Base-by-base conservation (phyloP, 2,329 filamentous ascomycete species). In the Xylaria sp. region DNA sequence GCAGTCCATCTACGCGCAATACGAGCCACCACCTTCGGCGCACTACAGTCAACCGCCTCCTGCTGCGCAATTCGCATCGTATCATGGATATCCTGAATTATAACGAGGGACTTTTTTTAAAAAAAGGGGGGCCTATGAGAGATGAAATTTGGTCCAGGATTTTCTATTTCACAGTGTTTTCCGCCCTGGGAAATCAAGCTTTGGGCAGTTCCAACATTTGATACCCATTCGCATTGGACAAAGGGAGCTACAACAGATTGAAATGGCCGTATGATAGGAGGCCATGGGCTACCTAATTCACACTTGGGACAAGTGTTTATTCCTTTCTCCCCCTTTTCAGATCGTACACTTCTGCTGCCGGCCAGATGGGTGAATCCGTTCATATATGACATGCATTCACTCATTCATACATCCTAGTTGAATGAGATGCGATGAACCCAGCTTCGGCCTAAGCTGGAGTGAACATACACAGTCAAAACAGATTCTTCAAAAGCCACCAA, bases 31-130 rank as follows among this genome's bases (percentile, higher is more conserved):
- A n/a, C 66, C 66, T 2, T 67, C 69, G 2, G 55, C 63, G n/a
- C 69, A 70, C 13, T 42, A 42, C 11, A 42, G 37, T 13, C 37
- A 4, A 16, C 67, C 69, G 6, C 66, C 68, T 13, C 66, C 66
- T 2, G 67, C 69, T 2, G 55, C 63, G 13, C 69, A 71, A 13
- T 72, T 69, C 48, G 63, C 68, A 19, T 65, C 66, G 1, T 71
- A 69, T 49, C 67, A 61, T 1, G 68, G 69, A 19, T 68, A 70
- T 42, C 67, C 69, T 0, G 69, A 68, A 52, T 64, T 11, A 59
- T 8, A 13, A 13, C 19, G 35, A 51, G 23, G 4, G 11, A 30
- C 10, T 49, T 23, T 10, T n/a, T 18, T 1, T 5, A 48, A n/a
- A 16, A 5, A 2, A 16, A n/a, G 44, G 46, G 46, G 7, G 16